Evolutionary conservation across 805 yeast genomes (phyloP), one percentile per base, ranked within the genome.

Genomic region (Saccharomycopsis malanga): DNA sequence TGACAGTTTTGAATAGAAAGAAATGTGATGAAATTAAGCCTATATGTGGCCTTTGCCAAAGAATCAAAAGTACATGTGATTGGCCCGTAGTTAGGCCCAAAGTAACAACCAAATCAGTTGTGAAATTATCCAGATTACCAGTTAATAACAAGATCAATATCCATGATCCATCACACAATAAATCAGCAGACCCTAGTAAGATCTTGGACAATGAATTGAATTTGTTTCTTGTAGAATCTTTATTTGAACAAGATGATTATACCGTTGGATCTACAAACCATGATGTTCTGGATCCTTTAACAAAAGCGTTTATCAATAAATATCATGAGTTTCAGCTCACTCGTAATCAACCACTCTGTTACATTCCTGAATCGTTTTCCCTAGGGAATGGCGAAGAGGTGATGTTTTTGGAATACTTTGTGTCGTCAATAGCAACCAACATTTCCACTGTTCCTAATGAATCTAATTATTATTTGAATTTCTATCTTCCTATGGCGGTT

Each of bases 11-110:
- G 30, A 39, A 39, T n/a, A 46, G 40, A 37, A 48, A 48, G 24
- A 48, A 48, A 22, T 48, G 52, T 29, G 52, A 48, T 22, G 52
- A 48, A 25, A 5, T 15, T 12, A 24, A 25, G 15, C 52, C 52
- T 2, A 44, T 6, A 12, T 48, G 52, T 39, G 47, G 48, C 6
- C 21, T 43, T 9, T 48, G 52, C 42, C 22, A 27, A 12, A 24
- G 45, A 24, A 37, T 34, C 4, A 36, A 25, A 10, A n/a, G 14
- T 6, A 42, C 38, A 22, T 48, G 52, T 21, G 21, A 18, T 14
- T 17, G 46, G 40, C 14, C 39, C 4, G 21, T 14, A 12, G 32
- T 9, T 10, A 35, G n/a, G n/a, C n/a, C n/a, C n/a, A n/a, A n/a
- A n/a, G n/a, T n/a, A n/a, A n/a, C n/a, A n/a, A n/a, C n/a, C n/a